Evolutionary conservation across 2,329 filamentous ascomycete genomes (phyloP), one percentile per base, ranked within the genome.

Genomic region (Ilyonectria robusta): DNA sequence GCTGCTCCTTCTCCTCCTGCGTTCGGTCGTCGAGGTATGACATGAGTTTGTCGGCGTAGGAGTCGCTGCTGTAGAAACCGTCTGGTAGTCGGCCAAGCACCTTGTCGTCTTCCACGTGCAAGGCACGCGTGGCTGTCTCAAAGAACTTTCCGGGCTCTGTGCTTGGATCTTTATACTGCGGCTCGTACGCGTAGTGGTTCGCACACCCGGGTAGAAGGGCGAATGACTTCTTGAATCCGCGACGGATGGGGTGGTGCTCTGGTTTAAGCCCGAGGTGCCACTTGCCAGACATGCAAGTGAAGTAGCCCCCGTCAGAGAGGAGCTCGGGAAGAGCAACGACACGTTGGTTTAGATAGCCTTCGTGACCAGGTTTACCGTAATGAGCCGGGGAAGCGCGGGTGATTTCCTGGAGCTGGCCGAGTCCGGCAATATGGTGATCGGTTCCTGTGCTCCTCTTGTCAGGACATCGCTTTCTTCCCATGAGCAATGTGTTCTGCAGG

Each of bases 261-360:
- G 48, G 48, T 2, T 46, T 66, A 0, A 61, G 50, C 0, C 62
- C 62, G 0, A 66, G 50, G 53, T 57, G 54, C 62, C 65, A 67
- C 26, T 66, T 66, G 13, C 47, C 57, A 33, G 57, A 44, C 63
- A 68, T 67, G 4, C 62, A 33, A 6, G 57, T 67, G 11, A 48
- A 33, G 33, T 59, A 62, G 15, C n/a, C 7, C 15, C 37, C 37
- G 7, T 42, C 37, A 2, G 15, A n/a, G 1, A 42, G 37, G 3
- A n/a, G 15, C 17, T 42, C 37, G 1, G 37, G 37, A 4, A 42
- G 37, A 7, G 37, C 13, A 15, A 42, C 37, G 17, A 42, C 37
- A 6, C 37, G 37, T 1, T 42, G 13, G 37, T 42, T 42, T 2
- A 42, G 15, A n/a, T 42, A 42, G 2, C 37, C 37, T n/a, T 42